Evolutionary conservation across 2,329 filamentous ascomycete genomes (phyloP).

Genomic region (Hypocreales sp.): DNA sequence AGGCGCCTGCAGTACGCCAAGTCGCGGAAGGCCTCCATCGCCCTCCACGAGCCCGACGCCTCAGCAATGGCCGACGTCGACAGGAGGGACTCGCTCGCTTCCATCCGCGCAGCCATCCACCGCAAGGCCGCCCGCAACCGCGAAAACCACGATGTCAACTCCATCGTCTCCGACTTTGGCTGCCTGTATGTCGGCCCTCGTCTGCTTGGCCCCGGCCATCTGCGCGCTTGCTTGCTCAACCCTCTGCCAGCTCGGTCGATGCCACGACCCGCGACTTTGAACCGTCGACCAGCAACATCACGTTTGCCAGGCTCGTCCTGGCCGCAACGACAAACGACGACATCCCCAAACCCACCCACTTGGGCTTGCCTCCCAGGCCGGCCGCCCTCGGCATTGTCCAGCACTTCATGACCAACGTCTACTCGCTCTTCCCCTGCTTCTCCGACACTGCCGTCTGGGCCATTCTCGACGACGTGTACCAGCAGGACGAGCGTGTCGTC

Average conservation of each 20-base stretch:
- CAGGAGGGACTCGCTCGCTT: conserved; percentile 47
- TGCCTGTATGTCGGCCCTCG: conserved; percentile 47
- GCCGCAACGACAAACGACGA: conserved; percentile 66
- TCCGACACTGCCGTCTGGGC: conserved; percentile 64
- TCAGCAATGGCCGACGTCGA: conserved; percentile 24
- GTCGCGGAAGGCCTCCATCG: conserved; percentile 54
- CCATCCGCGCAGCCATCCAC: conserved; percentile 46
- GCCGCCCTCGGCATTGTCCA: conserved; percentile 56
- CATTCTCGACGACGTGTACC: conserved; percentile 70
- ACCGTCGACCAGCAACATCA: conserved; percentile 75
- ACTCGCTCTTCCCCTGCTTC: conserved; percentile 68
- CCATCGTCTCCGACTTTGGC: conserved; percentile 85
- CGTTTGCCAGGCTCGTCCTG: conserved; percentile 76
- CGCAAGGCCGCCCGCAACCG: conserved; percentile 47
- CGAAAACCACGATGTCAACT: conserved; percentile 79
- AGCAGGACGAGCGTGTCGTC: conserved; percentile 46
- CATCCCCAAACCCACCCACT: conserved; percentile 45
- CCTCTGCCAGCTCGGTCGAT: conserved; percentile 59
- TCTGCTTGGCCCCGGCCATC: neutral
- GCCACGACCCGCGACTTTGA: conserved; percentile 91
- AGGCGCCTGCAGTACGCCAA: conserved; percentile 56
- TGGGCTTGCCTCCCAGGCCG: conserved; percentile 55
- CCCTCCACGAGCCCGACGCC: conserved; percentile 44
- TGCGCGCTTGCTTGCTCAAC: neutral
- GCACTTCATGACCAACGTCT: conserved; percentile 74